Evolutionary conservation across 2,329 filamentous ascomycete genomes (phyloP), one percentile per base, ranked within the genome.

Genomic region (Ramularia endophylla): DNA sequence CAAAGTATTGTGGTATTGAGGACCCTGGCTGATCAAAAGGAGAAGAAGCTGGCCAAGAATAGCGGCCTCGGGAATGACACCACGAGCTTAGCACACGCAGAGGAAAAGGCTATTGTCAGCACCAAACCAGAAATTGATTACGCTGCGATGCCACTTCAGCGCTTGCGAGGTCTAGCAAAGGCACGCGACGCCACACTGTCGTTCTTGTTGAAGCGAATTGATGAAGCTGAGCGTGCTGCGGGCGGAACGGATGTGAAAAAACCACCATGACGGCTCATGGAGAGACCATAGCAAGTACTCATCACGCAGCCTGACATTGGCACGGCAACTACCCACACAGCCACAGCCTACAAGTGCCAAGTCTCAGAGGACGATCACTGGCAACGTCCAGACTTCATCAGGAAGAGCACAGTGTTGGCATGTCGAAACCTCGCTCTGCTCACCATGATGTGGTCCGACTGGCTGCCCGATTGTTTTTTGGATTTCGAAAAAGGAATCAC

Each of bases 131-230:
- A 53, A 16, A 52, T 61, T 12, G 62, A 70, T 12, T 77, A 75
- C 51, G 51, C 48, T 4, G 49, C 38, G 13, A 65, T 73, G 66
- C 48, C 58, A 2, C 42, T 71, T 27, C 63, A 66, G 29, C 59
- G 62, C 2, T 49, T 74, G 31, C 55, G 51, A 36, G 63, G 60
- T 33, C 51, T 72, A 19, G 70, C 72, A 34, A 73, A 69, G 48
- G 73, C 72, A 15, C 61, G 72, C 34, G 74, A 77, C 59, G 70
- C 69, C 6, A 75, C 71, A 1, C 66, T 76, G 44, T 60, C 65
- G 1, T 76, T 73, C 44, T 61, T 77, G 30, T 53, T 77, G 40
- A 72, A 71, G 51, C 62, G 73, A 44, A 72, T 77, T 44, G 71
- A 76, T 46, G 68, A 70, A 38, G 64, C 67, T 1, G 74, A 77